These are phyloP conservation scores for Themeda triandra DNA, from an alignment of 176 grass and related monocot genomes.

Conservation along the genomic window DNA sequence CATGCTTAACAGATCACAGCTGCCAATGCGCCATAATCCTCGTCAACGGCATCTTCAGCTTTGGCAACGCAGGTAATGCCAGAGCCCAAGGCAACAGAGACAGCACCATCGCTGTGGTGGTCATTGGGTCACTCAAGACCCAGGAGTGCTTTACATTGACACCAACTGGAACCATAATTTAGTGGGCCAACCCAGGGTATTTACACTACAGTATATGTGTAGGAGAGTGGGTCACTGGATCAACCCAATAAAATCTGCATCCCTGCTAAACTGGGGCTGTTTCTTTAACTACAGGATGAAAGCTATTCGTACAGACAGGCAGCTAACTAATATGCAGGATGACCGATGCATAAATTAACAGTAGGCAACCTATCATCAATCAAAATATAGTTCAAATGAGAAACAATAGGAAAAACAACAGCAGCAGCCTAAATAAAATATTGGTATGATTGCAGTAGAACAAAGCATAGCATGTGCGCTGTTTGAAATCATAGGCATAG, in stretches of 20 bases:
- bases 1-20: too few species aligned
- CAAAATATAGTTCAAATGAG: not conserved
- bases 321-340: not conserved
- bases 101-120: not conserved
- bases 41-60: too few species aligned
- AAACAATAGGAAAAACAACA: not conserved
- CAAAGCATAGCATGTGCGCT: not conserved
- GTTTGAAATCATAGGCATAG: slow-evolving; percentile 1
- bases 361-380: not conserved
- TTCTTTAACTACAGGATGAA: not conserved
- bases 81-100: too few species aligned
- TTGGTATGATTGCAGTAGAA: not conserved
- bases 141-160: not conserved
- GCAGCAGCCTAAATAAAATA: not conserved
- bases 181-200: not conserved
- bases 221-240: not conserved
- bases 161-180: not conserved
- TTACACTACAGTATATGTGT: not conserved
- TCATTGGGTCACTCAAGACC: not conserved
- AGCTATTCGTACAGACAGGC: too few species aligned
- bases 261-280: not conserved
- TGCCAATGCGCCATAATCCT: too few species aligned
- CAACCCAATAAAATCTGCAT: not conserved
- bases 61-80: too few species aligned
- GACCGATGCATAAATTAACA: not conserved